Percentiles rank a stretch among this genome's conserved stretches.
phyloP scores from a whole-genome alignment of 495 filamentous ascomycete species.

The Aspergillus hancockii region DNA sequence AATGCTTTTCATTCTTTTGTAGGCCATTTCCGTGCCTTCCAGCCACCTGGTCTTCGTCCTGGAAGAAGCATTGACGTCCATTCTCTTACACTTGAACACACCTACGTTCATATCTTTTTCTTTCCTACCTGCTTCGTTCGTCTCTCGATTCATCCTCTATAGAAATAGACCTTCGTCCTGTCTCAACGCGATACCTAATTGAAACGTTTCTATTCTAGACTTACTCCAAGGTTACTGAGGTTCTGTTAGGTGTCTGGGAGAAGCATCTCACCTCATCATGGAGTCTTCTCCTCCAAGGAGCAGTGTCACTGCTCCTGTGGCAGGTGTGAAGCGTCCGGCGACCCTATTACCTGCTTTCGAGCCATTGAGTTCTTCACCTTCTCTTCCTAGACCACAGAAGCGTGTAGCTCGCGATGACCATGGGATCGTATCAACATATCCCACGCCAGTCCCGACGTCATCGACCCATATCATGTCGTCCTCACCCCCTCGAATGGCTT shows the following conservation, averaged over 20 bases:
- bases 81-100: slow-evolving; percentile 24
- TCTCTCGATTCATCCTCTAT: slow-evolving; percentile 11
- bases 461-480: slow-evolving; percentile 90
- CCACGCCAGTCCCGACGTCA: slow-evolving; percentile 89
- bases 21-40: slow-evolving; percentile 19
- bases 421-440: slow-evolving; percentile 54
- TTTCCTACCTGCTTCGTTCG: slow-evolving; percentile 5
- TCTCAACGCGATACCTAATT: slow-evolving; percentile 26
- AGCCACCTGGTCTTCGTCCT: slow-evolving; percentile 23
- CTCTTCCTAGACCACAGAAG: slow-evolving; percentile 72
- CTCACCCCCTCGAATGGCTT: slow-evolving; percentile 65
- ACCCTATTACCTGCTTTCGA: slow-evolving; percentile 91
- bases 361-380: slow-evolving; percentile 85
- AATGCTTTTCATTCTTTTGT: slow-evolving; percentile 30
- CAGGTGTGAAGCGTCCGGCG: slow-evolving; percentile 75
- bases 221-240: background rate
- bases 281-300: slow-evolving; percentile 47
- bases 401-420: slow-evolving; percentile 62
- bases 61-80: slow-evolving; percentile 21
- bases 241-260: background rate
- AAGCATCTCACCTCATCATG: slow-evolving; percentile 30
- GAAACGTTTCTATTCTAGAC: slow-evolving; percentile 3
- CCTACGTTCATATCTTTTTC: slow-evolving; percentile 17
- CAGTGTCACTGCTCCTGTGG: slow-evolving; percentile 42
- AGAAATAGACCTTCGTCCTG: slow-evolving; percentile 14